These are phyloP conservation scores for Debaryomyces psychrophilus DNA, from an alignment of 1,139 yeast species.

Conservation along the genomic window DNA sequence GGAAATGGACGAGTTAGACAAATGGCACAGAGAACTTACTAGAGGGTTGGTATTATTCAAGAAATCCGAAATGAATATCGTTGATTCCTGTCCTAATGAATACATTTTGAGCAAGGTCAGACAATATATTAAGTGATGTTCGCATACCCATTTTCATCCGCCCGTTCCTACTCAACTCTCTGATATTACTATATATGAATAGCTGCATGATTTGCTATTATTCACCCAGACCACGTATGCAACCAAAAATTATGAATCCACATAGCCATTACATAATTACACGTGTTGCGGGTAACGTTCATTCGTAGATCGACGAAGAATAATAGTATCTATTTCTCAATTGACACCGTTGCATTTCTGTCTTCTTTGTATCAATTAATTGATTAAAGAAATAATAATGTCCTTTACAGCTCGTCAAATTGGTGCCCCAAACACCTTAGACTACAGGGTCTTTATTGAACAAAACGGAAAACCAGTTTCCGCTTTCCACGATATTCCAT, in stretches of 20 bases:
- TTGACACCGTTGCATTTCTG: neutral
- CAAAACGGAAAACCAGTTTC: constrained; percentile 50
- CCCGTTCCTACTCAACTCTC: too few relatives aligned
- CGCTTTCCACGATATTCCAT: constrained; percentile 86
- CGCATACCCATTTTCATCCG: neutral
- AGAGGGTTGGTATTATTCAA: constrained; percentile 53
- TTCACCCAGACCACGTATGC: neutral
- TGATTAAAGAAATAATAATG: constrained; percentile 38
- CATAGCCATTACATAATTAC: constrained; percentile 7
- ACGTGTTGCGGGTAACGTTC: constrained; percentile 12
- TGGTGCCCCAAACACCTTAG: constrained; percentile 91
- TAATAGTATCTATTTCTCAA: constrained; percentile 2
- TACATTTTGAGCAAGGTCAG: constrained; percentile 19
- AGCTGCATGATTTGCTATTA: neutral
- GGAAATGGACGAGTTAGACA: constrained; percentile 13
- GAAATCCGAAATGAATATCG: constrained; percentile 63
- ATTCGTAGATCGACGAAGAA: constrained; percentile 6
- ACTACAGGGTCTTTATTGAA: constrained; percentile 73
- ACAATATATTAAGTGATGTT: neutral
- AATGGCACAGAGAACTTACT: constrained; percentile 51
- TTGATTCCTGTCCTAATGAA: constrained; percentile 14
- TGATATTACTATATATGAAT: neutral
- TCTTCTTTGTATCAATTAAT: constrained; percentile 12
- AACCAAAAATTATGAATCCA: neutral
- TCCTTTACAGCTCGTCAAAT: constrained; percentile 78